These are phyloP conservation scores for Suhomyces choctaworum DNA, from an alignment of 1,139 yeast genomes.

Conservation along the genomic window DNA sequence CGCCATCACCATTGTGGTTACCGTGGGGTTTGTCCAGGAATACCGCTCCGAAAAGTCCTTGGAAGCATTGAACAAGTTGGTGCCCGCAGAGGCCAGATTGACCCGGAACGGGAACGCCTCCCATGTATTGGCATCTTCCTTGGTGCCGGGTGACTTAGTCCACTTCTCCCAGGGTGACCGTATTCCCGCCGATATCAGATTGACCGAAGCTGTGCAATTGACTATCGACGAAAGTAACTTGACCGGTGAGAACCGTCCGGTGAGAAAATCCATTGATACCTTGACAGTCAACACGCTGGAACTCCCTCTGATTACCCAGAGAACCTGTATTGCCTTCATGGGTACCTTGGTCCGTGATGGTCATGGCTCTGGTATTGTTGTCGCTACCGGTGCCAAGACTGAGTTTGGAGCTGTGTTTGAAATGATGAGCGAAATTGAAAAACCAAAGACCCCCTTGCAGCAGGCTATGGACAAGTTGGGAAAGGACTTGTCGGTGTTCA, in stretches of 20 bases:
- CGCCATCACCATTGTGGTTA: constrained; percentile 86
- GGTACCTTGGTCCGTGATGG: constrained; percentile 96
- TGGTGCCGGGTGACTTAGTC: constrained; percentile 94
- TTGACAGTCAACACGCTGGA: constrained; percentile 24
- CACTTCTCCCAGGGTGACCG: constrained; percentile 89
- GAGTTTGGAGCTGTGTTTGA: constrained; percentile 87
- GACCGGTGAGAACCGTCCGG: constrained; percentile 93
- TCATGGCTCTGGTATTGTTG: constrained; percentile 88
- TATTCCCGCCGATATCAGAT: constrained; percentile 89
- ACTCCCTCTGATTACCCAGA: constrained; percentile 57
- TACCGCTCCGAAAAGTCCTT: constrained; percentile 90
- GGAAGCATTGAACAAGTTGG: constrained; percentile 86
- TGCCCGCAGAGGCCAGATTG: constrained; percentile 90
- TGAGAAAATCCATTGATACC: constrained; percentile 53
- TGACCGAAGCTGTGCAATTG: constrained; percentile 74
- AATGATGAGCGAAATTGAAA: constrained; percentile 91
- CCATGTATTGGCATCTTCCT: constrained; percentile 76
- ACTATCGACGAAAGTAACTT: constrained; percentile 87
- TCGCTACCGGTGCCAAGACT: constrained; percentile 83
- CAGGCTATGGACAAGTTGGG: constrained; percentile 93
- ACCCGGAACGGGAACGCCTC: constrained; percentile 76
- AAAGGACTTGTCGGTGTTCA: constrained; percentile 77
- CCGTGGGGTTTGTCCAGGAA: constrained; percentile 96
- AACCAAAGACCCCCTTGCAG: constrained; percentile 95
- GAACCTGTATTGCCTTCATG: constrained; percentile 84